Base-by-base conservation (phyloP, 2,329 filamentous ascomycete species). In the Blastomyces emzantsi region DNA sequence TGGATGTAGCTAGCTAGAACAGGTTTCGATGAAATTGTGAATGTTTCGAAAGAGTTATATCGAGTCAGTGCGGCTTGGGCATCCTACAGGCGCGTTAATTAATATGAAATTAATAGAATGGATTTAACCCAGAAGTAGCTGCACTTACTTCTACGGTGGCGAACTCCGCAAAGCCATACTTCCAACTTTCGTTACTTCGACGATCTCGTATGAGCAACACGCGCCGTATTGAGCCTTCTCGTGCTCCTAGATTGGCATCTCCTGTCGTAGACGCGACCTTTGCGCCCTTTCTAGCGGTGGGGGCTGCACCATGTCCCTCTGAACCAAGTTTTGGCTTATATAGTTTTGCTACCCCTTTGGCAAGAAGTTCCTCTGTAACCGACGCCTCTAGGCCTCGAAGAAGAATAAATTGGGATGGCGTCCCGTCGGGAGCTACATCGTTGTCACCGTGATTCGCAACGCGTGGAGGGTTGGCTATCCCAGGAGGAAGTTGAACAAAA, bases 161-260 rank as follows among this genome's bases (percentile, higher is more conserved):
- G 72, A 92, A 95, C 73, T 95, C 90, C 0, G 87, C 90, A 74
- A 95, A 95, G 0, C 90, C 90, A 69, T 90, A 95, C 68, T 87
- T 85, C 81, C 89, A 90, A 61, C 87, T 90, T 65, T 90, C 87
- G 62, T 90, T 83, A 3, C 82, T 88, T 65, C 80, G 81, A 55
- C 86, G 82, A 71, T 93, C 89, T 63, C 90, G 85, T 70, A 94
- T 87, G 33, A 95, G 77, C 65, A 94, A 84, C 1, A 94, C 85
- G 61, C 90, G 85, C 66, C 88, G 85, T 9, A 95, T 77, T n/a
- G 89, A 90, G 25, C 87, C 86, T 41, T 87, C 85, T 63, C 83
- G 84, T 3, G 90, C 90, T 49, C 90, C 90, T 1, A 87, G 79
- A 15, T 87, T 87, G 25, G 82, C 80, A 47, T 84, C 79, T 19